Evolutionary conservation across 495 filamentous ascomycete genomes (phyloP).

Genomic region (Penicillium desertorum): DNA sequence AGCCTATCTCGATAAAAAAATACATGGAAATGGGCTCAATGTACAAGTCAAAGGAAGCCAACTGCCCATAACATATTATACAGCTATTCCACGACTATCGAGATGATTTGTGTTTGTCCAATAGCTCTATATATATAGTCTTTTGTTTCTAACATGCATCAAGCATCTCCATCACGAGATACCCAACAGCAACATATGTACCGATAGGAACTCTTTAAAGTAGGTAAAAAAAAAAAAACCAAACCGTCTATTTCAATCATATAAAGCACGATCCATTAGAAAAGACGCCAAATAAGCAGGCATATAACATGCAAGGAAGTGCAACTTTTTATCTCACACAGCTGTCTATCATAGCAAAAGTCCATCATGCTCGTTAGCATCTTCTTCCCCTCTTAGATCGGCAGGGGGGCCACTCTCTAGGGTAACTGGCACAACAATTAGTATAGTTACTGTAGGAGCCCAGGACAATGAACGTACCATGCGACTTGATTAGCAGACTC

Average conservation of each 20-base stretch:
- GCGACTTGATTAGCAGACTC: constrained; percentile 67
- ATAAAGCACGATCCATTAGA: background rate
- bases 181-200: background rate
- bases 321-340: background rate
- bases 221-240: background rate
- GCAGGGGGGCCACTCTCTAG: constrained; percentile 15
- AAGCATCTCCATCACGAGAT: background rate
- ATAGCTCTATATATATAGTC: background rate
- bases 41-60: background rate
- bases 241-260: background rate
- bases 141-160: background rate
- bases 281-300: background rate
- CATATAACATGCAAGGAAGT: background rate
- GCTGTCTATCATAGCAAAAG: constrained; percentile 13
- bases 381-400: constrained; percentile 22
- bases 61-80: background rate
- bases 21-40: background rate
- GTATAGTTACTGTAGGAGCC: background rate
- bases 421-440: constrained; percentile 21
- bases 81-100: background rate
- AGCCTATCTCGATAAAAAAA: background rate
- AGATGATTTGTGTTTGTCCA: background rate
- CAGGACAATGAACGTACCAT: constrained; percentile 55
- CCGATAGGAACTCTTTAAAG: background rate
- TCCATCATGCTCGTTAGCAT: constrained; percentile 19